Evolutionary conservation across 2,329 filamentous ascomycete species (phyloP).

Genomic region (Fusarium keratoplasticum): DNA sequence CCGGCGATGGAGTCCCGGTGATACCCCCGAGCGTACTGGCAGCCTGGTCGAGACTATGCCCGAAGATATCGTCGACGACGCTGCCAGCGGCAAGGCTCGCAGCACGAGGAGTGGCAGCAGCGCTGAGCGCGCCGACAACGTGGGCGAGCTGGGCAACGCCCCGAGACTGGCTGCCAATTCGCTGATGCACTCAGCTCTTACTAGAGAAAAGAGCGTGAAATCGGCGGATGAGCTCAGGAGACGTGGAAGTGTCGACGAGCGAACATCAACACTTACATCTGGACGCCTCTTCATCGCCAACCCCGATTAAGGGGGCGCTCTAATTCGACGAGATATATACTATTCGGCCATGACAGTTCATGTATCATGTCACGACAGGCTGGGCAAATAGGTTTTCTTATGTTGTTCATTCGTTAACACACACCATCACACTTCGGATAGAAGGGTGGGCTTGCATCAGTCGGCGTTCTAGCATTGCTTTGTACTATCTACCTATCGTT

Average conservation of each 20-base stretch:
- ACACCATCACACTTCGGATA: constrained; percentile 24
- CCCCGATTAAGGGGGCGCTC: constrained; percentile 68
- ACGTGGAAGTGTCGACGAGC: constrained; percentile 85
- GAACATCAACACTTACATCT: constrained; percentile 79
- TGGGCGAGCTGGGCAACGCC: constrained; percentile 65
- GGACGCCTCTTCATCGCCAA: constrained; percentile 87
- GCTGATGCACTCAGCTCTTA: constrained; percentile 66
- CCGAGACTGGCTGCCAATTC: constrained; percentile 69
- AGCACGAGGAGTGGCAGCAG: constrained; percentile 68
- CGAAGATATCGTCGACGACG: constrained; percentile 52
- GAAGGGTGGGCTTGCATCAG: constrained; percentile 40
- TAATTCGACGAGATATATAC: constrained; percentile 6
- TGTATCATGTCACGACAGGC: constrained; percentile 29
- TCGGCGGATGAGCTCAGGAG: constrained; percentile 78
- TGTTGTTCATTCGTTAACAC: constrained; percentile 32
- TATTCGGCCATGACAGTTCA: constrained; percentile 10
- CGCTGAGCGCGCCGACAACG: constrained; percentile 69
- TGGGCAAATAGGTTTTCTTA: constrained; percentile 23
- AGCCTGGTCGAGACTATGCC: constrained; percentile 62
- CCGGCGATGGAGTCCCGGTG: constrained; percentile 63
- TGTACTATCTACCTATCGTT: constrained; percentile 23
- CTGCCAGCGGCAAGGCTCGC: constrained; percentile 59
- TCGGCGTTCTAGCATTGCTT: constrained; percentile 45
- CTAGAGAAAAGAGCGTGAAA: constrained; percentile 74
- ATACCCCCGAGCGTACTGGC: constrained; percentile 66